Conservation (phyloP, 2,329 filamentous ascomycete species). For the Ophiosphaerella herpotricha region DNA sequence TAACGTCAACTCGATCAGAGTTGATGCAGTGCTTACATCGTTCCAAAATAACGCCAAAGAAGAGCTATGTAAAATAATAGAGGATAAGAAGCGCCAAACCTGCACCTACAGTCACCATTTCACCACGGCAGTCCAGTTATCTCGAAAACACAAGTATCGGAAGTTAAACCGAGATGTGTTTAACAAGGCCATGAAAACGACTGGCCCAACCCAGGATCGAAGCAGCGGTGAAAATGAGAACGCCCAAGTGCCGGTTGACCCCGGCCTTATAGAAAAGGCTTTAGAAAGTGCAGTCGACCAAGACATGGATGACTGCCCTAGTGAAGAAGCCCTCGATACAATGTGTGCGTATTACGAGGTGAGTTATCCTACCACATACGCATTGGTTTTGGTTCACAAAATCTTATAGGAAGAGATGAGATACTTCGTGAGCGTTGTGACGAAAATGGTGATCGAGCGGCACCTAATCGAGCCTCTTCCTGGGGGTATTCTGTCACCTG, state of each 20-base stretch:
- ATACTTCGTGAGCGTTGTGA: constrained; percentile 42
- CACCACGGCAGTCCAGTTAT: constrained; percentile 1
- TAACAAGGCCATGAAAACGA: neutral
- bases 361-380: neutral
- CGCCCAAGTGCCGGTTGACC: neutral
- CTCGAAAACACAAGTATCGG: constrained; percentile 1
- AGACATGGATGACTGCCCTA: constrained; percentile 43
- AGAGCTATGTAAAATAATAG: constrained; percentile 54
- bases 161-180: neutral
- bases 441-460: constrained; percentile 47
- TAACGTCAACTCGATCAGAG: too few species aligned
- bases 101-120: constrained; percentile 57
- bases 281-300: constrained; percentile 8
- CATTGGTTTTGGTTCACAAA: constrained; percentile 23
- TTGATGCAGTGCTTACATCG: too few species aligned
- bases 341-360: constrained; percentile 44
- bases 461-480: constrained; percentile 40
- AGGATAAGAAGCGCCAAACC: constrained; percentile 52
- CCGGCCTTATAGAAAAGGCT: neutral
- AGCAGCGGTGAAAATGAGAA: too few species aligned
- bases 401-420: constrained; percentile 41
- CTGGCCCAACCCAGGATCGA: neutral
- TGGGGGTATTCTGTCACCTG: constrained; percentile 34
- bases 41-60: constrained; percentile 20
- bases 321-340: constrained; percentile 44